Evolutionary conservation across 768 basidiomycete species (phyloP).

Genomic region (Naganishia vaughanmartiniae): DNA sequence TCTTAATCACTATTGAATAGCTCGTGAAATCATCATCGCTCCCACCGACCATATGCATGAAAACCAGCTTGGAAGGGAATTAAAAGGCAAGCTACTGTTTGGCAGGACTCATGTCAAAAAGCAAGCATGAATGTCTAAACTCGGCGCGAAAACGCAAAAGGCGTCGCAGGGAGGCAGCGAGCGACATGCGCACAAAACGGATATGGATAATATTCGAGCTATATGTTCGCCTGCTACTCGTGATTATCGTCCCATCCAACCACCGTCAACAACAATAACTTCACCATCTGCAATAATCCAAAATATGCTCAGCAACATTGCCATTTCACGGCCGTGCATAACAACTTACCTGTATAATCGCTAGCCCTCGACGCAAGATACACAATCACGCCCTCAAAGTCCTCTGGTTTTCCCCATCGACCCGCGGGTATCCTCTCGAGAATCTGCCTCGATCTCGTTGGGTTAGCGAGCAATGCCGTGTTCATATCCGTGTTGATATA

Average conservation of each 20-base stretch:
- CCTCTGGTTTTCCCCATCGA: slow-evolving; percentile 68
- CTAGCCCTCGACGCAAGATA: slow-evolving; percentile 69
- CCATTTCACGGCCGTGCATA: background rate
- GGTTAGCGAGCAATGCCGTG: slow-evolving; percentile 64
- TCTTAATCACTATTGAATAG: too few species aligned
- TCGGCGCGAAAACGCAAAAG: too few species aligned
- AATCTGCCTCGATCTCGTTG: slow-evolving; percentile 67
- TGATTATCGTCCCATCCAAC: slow-evolving; percentile 54
- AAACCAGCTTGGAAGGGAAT: too few species aligned
- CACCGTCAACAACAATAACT: slow-evolving; percentile 68
- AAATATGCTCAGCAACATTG: background rate
- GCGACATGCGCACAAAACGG: background rate
- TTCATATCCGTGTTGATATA: slow-evolving; percentile 86
- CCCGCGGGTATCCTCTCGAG: slow-evolving; percentile 70
- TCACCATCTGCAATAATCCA: slow-evolving; percentile 62
- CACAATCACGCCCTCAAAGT: slow-evolving; percentile 71
- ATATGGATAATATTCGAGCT: background rate
- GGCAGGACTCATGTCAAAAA: too few species aligned
- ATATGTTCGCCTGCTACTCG: background rate
- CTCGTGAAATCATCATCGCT: too few species aligned
- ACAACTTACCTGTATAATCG: slow-evolving; percentile 55
- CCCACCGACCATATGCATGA: too few species aligned
- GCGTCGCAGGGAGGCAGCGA: too few species aligned
- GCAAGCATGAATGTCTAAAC: too few species aligned
- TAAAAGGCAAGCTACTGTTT: too few species aligned